Conservation (phyloP, 495 filamentous ascomycete species). For the Lindgomyces ingoldianus region DNA sequence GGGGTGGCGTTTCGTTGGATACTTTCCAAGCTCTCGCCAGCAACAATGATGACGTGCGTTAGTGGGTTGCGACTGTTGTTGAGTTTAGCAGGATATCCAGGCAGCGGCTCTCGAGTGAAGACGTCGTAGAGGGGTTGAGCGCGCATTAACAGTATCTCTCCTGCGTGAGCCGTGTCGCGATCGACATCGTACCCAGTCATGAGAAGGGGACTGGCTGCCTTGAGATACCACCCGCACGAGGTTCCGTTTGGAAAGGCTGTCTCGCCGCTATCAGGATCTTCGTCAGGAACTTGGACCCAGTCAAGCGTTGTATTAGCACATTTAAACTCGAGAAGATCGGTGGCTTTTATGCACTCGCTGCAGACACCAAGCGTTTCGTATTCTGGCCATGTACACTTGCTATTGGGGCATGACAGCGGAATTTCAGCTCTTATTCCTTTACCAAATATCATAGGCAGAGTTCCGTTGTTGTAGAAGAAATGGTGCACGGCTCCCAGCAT, state of each 20-base stretch:
- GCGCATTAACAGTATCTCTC: constrained; percentile 12
- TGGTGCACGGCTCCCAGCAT: background rate
- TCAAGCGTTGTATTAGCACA: background rate
- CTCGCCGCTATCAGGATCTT: background rate
- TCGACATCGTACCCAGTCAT: constrained; percentile 29
- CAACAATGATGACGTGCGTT: constrained; percentile 13
- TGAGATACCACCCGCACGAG: constrained; percentile 15
- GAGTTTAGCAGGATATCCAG: constrained; percentile 22
- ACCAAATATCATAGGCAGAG: constrained; percentile 10
- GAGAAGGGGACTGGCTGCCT: constrained; percentile 17
- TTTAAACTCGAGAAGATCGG: constrained; percentile 2
- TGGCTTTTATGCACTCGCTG: constrained; percentile 5
- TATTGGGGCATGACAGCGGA: constrained; percentile 16
- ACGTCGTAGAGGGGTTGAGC: constrained; percentile 12
- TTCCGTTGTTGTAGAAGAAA: constrained; percentile 20
- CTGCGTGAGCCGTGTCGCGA: background rate
- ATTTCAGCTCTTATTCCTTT: constrained; percentile 11
- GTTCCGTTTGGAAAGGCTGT: background rate
- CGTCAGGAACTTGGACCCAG: background rate
- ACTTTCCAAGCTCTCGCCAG: background rate
- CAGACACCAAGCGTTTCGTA: constrained; percentile 22
- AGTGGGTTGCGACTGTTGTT: constrained; percentile 24
- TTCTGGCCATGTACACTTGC: constrained; percentile 20
- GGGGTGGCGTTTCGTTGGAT: constrained; percentile 15
- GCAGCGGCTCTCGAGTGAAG: background rate